Conservation (phyloP, 2,329 filamentous ascomycete species). For the Fusarium floridanum region DNA sequence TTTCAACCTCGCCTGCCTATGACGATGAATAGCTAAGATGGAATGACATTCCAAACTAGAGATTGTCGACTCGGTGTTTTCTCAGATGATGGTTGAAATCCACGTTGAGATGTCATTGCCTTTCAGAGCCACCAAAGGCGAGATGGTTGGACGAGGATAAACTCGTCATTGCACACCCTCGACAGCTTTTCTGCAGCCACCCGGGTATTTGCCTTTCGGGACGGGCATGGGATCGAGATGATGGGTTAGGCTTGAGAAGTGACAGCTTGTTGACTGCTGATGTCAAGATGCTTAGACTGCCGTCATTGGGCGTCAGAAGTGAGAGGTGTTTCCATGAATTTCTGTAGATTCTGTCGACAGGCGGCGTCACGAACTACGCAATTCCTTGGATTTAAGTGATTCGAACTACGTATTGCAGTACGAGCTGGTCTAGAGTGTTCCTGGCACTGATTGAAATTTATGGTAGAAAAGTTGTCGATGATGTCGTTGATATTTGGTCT, state of each 20-base stretch:
- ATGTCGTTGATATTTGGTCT: background rate
- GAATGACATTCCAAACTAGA: constrained; percentile 7
- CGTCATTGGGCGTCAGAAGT: background rate
- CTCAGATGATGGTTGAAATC: background rate
- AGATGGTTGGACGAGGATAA: background rate
- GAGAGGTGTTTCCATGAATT: background rate
- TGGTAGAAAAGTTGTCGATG: background rate
- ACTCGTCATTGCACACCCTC: constrained; percentile 7
- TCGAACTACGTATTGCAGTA: background rate
- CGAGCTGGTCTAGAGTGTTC: background rate
- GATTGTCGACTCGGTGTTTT: constrained; percentile 4
- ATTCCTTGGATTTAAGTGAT: background rate
- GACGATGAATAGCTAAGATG: constrained; percentile 17
- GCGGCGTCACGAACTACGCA: constrained; percentile 1
- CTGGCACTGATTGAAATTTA: constrained; percentile 28
- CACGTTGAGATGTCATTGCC: background rate
- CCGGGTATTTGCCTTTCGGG: background rate
- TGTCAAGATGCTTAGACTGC: constrained; percentile 13
- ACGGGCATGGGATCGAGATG: constrained; percentile 1
- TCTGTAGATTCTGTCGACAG: background rate
- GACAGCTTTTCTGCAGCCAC: background rate
- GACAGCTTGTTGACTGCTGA: background rate
- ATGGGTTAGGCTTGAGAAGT: background rate
- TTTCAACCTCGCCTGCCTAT: constrained; percentile 26
- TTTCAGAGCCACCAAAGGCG: background rate